These are phyloP conservation scores for Pythium plurisporium DNA, from an alignment of 352 stramenopile species.

Conservation along the genomic window DNA sequence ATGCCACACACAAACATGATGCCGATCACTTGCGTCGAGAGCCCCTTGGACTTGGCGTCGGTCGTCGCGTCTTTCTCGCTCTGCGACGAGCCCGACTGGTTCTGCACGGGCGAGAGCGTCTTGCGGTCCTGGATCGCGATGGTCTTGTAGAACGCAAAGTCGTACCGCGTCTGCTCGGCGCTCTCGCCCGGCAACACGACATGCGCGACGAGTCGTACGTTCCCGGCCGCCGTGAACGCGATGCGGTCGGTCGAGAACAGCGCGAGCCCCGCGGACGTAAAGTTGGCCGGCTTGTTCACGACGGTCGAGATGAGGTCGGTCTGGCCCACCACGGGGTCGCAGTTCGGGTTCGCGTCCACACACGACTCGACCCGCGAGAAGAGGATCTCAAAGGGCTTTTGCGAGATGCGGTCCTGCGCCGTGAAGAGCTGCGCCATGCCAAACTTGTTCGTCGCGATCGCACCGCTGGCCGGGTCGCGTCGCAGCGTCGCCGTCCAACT, in stretches of 20 bases:
- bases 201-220: conserved; percentile 55
- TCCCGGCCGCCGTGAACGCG: conserved; percentile 42
- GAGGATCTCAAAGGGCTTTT: conserved; percentile 48
- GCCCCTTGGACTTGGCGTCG: conserved; percentile 19
- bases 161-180: conserved; percentile 40
- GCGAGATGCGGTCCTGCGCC: conserved; percentile 48
- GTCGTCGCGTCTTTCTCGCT: conserved; percentile 26
- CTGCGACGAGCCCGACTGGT: conserved; percentile 20
- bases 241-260: conserved; percentile 23
- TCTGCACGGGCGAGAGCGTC: conserved; percentile 11
- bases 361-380: conserved; percentile 57
- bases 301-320: conserved; percentile 43
- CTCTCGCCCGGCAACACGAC: conserved; percentile 44
- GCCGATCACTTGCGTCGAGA: conserved; percentile 61
- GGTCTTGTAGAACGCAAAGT: conserved; percentile 51
- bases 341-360: conserved; percentile 29
- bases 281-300: conserved; percentile 50
- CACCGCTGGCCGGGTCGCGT: conserved; percentile 23
- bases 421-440: conserved; percentile 33
- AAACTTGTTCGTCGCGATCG: conserved; percentile 44
- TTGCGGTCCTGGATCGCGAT: conserved; percentile 41
- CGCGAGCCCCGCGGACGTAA: conserved; percentile 13
- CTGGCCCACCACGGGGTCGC: conserved; percentile 45
- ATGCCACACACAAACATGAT: conserved; percentile 71
- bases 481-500: conserved; percentile 65